phyloP scores from a whole-genome alignment of 805 yeast species.

The Ogataea haglerorum region DNA sequence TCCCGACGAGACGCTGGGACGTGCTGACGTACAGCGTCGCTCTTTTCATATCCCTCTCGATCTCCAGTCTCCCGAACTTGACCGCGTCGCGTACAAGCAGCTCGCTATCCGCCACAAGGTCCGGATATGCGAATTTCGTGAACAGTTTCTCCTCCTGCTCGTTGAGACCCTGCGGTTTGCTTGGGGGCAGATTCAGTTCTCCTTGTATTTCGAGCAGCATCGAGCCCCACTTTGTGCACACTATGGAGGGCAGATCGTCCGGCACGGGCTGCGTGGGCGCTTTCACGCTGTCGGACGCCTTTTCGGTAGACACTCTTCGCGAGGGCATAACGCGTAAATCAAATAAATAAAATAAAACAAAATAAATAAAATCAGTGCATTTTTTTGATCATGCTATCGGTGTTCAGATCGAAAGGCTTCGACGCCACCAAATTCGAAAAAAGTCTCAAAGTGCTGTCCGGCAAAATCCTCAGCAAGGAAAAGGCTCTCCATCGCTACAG shows the following conservation, averaged over 20 bases:
- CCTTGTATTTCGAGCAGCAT: conserved; percentile 72
- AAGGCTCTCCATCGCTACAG: conserved; percentile 19
- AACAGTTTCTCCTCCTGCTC: conserved; percentile 36
- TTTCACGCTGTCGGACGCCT: conserved; percentile 15
- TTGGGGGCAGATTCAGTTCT: conserved; percentile 50
- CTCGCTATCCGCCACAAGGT: conserved; percentile 4
- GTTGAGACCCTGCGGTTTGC: conserved; percentile 31
- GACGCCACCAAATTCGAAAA: conserved; percentile 44
- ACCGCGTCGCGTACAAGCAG: conserved; percentile 38
- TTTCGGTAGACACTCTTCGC: conserved; percentile 15
- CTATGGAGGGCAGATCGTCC: conserved; percentile 22
- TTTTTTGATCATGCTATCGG: conserved; percentile 18
- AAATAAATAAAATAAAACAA: background rate
- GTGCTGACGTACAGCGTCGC: conserved; percentile 64
- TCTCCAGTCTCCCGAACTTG: conserved; percentile 46
- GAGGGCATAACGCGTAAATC: conserved; percentile 24
- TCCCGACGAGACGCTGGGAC: conserved; percentile 67
- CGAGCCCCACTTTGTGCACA: conserved; percentile 57
- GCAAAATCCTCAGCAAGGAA: conserved; percentile 31
- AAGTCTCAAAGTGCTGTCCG: conserved; percentile 38
- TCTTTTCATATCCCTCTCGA: conserved; percentile 41
- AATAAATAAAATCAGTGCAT: no score
- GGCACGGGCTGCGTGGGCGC: background rate
- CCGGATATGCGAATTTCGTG: conserved; percentile 28
- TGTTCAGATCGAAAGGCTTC: conserved; percentile 32